Conservation (phyloP, 2,329 filamentous ascomycete genomes). For the Diaporthe aspalathi region DNA sequence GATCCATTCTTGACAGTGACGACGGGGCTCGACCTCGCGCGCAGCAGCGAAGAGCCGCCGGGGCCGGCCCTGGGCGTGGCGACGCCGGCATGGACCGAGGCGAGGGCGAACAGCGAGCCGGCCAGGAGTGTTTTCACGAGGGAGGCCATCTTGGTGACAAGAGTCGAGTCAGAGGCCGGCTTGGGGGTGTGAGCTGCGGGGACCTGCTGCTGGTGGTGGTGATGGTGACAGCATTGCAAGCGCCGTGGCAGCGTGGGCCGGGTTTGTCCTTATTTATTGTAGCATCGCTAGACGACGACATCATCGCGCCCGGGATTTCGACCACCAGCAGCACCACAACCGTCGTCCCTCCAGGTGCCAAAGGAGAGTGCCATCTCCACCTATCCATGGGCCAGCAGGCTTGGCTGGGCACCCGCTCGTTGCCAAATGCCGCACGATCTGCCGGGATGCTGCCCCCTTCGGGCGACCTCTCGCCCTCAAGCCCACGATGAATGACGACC, state of each 20-base stretch:
- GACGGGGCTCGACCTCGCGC: conserved; percentile 8
- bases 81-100: conserved; percentile 26
- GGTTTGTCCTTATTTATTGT: conserved; percentile 1
- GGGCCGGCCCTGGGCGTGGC: conserved; percentile 35
- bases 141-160: conserved; percentile 35
- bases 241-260: background rate
- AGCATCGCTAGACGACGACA: background rate
- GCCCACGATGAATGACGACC: background rate
- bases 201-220: background rate
- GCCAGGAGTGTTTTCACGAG: conserved; percentile 35
- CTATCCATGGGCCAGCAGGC: background rate
- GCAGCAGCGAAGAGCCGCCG: conserved; percentile 6
- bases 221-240: background rate
- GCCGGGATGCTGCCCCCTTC: conserved; percentile 2
- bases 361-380: background rate
- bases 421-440: conserved; percentile 15
- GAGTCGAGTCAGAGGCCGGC: background rate
- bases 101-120: conserved; percentile 33
- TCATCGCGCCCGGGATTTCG: background rate
- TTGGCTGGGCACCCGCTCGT: background rate
- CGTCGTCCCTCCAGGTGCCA: background rate
- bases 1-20: conserved; percentile 49
- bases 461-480: background rate
- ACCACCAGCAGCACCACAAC: background rate
- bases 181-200: background rate